Percentiles rank a stretch among this genome's conserved stretches.
phyloP scores from a whole-genome alignment of 495 filamentous ascomycete genomes.

The Daldinia loculata region DNA sequence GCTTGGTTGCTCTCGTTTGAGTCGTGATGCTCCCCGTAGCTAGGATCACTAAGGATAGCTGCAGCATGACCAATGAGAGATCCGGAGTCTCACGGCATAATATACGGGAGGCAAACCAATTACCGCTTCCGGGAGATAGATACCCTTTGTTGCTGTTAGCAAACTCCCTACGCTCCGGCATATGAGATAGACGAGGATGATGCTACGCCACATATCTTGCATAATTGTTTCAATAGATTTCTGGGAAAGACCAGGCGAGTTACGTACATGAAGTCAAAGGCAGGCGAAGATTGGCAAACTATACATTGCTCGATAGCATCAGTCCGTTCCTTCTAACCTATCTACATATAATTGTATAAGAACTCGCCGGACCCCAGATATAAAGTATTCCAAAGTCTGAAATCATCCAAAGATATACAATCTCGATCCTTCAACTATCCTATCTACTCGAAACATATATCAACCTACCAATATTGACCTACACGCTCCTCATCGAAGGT shows the following conservation, averaged over 20 bases:
- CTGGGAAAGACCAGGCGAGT: constrained; percentile 30
- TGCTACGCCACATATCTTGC: constrained; percentile 21
- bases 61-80: constrained; percentile 29
- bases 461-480: constrained; percentile 4
- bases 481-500: neutral
- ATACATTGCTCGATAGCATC: constrained; percentile 11
- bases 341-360: constrained; percentile 19
- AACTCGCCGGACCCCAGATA: constrained; percentile 17
- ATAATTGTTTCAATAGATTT: constrained; percentile 19
- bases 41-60: constrained; percentile 9
- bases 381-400: neutral
- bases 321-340: constrained; percentile 2
- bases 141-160: constrained; percentile 21
- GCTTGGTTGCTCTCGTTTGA: constrained; percentile 16
- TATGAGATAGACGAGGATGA: constrained; percentile 19
- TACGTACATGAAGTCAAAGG: constrained; percentile 31
- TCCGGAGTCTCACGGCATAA: constrained; percentile 18
- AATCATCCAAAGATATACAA: constrained; percentile 5
- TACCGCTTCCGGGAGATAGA: constrained; percentile 27
- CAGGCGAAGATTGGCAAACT: constrained; percentile 28
- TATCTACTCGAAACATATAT: neutral
- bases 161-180: constrained; percentile 5
- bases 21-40: constrained; percentile 27
- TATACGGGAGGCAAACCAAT: constrained; percentile 31
- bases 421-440: constrained; percentile 18